These are phyloP conservation scores for Jamesozyma rosinii DNA, from an alignment of 805 yeast genomes.

Conservation along the genomic window DNA sequence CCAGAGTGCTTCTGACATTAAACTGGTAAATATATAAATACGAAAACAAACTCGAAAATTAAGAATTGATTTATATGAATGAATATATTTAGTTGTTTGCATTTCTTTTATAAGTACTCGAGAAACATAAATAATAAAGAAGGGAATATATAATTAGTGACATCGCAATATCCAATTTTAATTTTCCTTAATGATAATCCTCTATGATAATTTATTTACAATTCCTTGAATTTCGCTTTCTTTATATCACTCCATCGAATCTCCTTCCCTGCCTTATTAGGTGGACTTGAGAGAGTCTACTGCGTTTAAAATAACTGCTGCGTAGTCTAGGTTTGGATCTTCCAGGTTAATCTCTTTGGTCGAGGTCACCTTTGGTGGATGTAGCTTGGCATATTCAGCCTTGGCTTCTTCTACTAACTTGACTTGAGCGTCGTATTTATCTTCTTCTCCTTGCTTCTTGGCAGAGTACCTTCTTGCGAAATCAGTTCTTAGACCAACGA, in stretches of 20 bases:
- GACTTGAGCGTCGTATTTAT: conserved; percentile 53
- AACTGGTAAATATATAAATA: no score
- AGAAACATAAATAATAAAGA: not conserved
- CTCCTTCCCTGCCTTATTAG: not conserved
- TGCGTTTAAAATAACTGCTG: conserved; percentile 54
- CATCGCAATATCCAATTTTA: not conserved
- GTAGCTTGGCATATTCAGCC: conserved; percentile 69
- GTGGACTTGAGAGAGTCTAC: conserved; percentile 42
- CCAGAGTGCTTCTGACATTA: no score
- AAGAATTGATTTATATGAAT: not conserved
- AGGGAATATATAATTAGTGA: not conserved
- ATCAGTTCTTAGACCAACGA: conserved; percentile 84
- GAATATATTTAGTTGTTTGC: not conserved
- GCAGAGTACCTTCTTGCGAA: conserved; percentile 54
- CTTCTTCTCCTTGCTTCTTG: conserved; percentile 45
- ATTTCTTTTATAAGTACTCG: not conserved
- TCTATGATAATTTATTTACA: not conserved
- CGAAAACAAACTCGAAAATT: not conserved
- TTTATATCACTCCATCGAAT: not conserved
- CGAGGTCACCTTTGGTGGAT: conserved; percentile 34
- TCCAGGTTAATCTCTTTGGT: conserved; percentile 58
- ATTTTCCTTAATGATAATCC: not conserved
- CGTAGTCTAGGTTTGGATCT: conserved; percentile 86
- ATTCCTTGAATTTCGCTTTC: not conserved
- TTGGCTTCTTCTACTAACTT: conserved; percentile 81